Percentiles rank a stretch among this genome's conserved stretches.
phyloP scores from a whole-genome alignment of 805 yeast species.

The Saturnispora kantuleensis region DNA sequence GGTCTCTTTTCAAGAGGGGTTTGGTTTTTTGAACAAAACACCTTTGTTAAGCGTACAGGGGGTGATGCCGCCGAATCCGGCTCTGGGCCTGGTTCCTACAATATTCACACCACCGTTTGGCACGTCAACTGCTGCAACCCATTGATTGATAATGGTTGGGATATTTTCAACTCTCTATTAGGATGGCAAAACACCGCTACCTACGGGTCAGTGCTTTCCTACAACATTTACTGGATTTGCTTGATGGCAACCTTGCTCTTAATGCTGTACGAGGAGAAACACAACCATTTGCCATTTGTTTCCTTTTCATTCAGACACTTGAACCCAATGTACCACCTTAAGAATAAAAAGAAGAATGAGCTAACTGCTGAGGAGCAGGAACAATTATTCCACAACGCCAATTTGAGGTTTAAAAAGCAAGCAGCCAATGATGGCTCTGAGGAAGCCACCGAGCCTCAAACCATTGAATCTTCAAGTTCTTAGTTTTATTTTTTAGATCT shows the following conservation, averaged over 20 bases:
- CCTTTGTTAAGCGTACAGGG: slow-evolving; percentile 60
- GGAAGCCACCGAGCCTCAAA: neutral
- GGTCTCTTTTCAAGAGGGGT: slow-evolving; percentile 90
- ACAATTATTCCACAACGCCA: slow-evolving; percentile 39
- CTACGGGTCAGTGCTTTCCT: slow-evolving; percentile 80
- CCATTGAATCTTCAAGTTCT: too few relatives aligned
- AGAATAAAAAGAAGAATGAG: slow-evolving; percentile 55
- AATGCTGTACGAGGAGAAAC: slow-evolving; percentile 76
- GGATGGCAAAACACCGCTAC: slow-evolving; percentile 99
- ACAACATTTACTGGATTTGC: slow-evolving; percentile 80
- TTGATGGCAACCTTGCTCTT: slow-evolving; percentile 44
- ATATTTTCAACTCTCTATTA: slow-evolving; percentile 82
- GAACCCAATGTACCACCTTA: slow-evolving; percentile 68
- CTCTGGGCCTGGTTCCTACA: slow-evolving; percentile 91
- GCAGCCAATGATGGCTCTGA: neutral
- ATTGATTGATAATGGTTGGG: slow-evolving; percentile 89
- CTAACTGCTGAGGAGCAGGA: slow-evolving; percentile 43
- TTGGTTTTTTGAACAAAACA: slow-evolving; percentile 76
- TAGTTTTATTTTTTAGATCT: too few relatives aligned
- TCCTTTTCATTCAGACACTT: slow-evolving; percentile 37
- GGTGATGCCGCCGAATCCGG: slow-evolving; percentile 95
- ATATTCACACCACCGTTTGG: slow-evolving; percentile 73
- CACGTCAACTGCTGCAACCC: slow-evolving; percentile 98
- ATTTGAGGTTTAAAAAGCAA: slow-evolving; percentile 10
- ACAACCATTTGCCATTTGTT: slow-evolving; percentile 69